Base-by-base conservation (phyloP, 768 basidiomycete genomes). In the Lactarius hengduanensis region DNA sequence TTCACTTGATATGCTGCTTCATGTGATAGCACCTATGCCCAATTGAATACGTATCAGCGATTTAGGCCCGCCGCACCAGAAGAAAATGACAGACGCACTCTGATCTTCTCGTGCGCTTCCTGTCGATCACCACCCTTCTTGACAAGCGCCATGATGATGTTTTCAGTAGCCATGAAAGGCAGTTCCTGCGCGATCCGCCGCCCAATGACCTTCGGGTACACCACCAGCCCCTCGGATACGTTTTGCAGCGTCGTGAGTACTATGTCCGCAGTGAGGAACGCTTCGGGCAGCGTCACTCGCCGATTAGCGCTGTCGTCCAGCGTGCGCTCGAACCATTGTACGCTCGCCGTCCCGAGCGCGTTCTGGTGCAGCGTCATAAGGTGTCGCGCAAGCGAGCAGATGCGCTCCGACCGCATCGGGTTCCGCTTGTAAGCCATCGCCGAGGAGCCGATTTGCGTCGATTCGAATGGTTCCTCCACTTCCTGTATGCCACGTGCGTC, bases 361-460 rank as follows among this genome's bases (percentile, higher is more conserved):
- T 98, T 98, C 77, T 98, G 94, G 72, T 96, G 96, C 66, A 98
- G 82, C 20, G 89, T 87, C 94, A 97, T 97, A 59, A 99, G 80
- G 78, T 98, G 97, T 62, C 97, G 83, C n/a, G 96, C 83, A 61
- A 99, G 86, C 73, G 92, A 94, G 83, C 97, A 99, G 55, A 97
- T 91, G 47, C 97, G 90, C 78, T 99, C 97, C 64, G 88, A 96
- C 64, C 97, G 92, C 97, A 99, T 99, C 8, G 97, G 97, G 78
- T 99, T 98, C 63, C 96, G 86, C 80, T 98, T 98, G 86, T 98
- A 98, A 10, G 96, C 96, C 96, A 98, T 98, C 1, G 95, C 95
- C 0, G 91, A 94, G 11, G 91, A 92, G 8, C 97, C 97, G 71
- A 98, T 99, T 79, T 99, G 97, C 22, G 96, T 96, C 61, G 94